Percentiles rank a stretch among this genome's conserved stretches.
Evolutionary conservation across 805 yeast genomes (phyloP).

Genomic region (Saccharomycopsis amapae): DNA sequence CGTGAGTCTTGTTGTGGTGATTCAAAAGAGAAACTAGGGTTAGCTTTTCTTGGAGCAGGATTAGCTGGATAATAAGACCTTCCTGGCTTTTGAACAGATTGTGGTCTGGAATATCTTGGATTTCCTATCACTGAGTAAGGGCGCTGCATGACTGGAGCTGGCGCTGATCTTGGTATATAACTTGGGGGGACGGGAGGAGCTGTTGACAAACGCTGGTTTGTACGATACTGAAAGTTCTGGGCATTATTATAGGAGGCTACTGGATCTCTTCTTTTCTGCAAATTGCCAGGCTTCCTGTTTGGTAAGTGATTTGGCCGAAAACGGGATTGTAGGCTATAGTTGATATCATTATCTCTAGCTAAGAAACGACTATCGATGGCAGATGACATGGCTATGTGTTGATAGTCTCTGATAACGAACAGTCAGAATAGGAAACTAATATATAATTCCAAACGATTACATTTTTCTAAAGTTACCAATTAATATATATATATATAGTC

Average conservation of each 20-base stretch:
- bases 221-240: not conserved
- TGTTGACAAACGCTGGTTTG: conserved; percentile 8
- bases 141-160: not conserved
- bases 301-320: conserved; percentile 15
- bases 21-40: too few species aligned
- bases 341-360: conserved; percentile 13
- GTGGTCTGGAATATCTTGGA: not conserved
- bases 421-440: too few species aligned
- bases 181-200: not conserved
- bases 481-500: too few species aligned
- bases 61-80: not conserved
- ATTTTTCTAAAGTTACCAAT: too few species aligned
- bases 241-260: not conserved
- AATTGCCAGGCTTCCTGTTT: conserved; percentile 11
- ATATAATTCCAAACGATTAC: too few species aligned
- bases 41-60: not conserved
- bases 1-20: not conserved
- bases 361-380: conserved; percentile 13
- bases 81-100: too few species aligned
- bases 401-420: too few species aligned
- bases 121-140: not conserved
- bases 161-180: not conserved
- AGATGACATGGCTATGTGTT: not conserved
- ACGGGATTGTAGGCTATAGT: conserved; percentile 9
- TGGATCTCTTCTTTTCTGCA: too few species aligned